Base-by-base conservation (phyloP, 306 rosid genomes). In the Luffa aegyptiaca region DNA sequence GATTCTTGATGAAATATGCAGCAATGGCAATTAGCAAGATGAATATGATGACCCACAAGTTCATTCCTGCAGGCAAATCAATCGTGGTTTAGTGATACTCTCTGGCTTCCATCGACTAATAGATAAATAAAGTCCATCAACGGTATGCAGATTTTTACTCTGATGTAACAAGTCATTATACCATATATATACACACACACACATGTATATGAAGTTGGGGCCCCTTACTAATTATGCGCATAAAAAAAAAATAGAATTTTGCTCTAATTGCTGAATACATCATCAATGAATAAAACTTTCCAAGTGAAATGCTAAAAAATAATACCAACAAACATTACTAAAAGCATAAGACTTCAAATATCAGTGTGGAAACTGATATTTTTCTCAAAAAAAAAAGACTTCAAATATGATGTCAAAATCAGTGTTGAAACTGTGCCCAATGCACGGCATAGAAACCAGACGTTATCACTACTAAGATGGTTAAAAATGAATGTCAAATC, bases 31-130 rank as follows among this genome's bases (percentile, higher is more conserved):
- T 82, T 51, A 94, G 80, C 83, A 92, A 73, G 73, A 91, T 83
- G 48, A 94, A 52, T 83, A 91, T 17, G 44, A 89, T 79, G 70
- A 91, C 56, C 98, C 95, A 92, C 70, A 92, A 81, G 92, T 80
- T 88, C 83, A 75, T 42, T 77, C 89, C 98, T 92, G 90, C 79
- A 79, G 51, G 2, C 52, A 80, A 75, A 75, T 52, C 33, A 35
- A 74, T 5, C 11, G 26, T 13, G 2, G 14, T 72, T 46, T 26
- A 48, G 56, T 46, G 26, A 72, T 21, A 26, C 3, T 10, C 58
- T 5, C n/a, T 5, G 17, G 5, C 0, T 10, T 70, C 33, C 10
- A 21, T 41, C 3, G 33, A 13, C 73, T 18, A 17, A 37, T 33
- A 35, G 70, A 63, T 7, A 10, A 31, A 10, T 62, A 13, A 63